Conservation (phyloP, 805 yeast species). For the Candida orba region DNA sequence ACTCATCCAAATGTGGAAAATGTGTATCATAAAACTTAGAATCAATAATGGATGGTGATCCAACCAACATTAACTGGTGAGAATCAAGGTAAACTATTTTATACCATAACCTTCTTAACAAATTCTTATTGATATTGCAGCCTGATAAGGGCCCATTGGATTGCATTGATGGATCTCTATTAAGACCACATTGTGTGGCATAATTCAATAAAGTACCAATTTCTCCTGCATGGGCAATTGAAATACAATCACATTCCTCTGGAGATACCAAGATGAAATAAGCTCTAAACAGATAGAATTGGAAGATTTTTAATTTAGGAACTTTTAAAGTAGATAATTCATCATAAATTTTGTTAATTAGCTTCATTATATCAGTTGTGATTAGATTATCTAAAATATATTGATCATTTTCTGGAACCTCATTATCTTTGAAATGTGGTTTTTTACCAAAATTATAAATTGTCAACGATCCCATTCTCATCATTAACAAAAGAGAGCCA, state of each 20-base stretch:
- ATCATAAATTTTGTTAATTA: conserved; percentile 9
- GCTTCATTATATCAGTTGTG: conserved; percentile 4
- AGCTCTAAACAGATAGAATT: conserved; percentile 13
- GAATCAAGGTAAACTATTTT: conserved; percentile 15
- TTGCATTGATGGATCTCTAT: conserved; percentile 16
- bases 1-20: conserved; percentile 20
- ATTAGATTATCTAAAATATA: conserved; percentile 18
- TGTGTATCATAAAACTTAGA: conserved; percentile 17
- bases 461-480: conserved; percentile 19
- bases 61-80: conserved; percentile 16
- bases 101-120: conserved; percentile 22
- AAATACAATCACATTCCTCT: conserved; percentile 21
- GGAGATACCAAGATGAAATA: conserved; percentile 16
- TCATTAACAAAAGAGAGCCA: conserved; percentile 16
- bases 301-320: conserved; percentile 14
- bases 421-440: not conserved
- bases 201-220: conserved; percentile 18
- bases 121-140: conserved; percentile 8
- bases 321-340: conserved; percentile 14
- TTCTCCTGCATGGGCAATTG: conserved; percentile 11
- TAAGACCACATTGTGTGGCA: conserved; percentile 17
- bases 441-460: conserved; percentile 16
- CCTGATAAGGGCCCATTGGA: not conserved
- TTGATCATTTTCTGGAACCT: conserved; percentile 6
- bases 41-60: conserved; percentile 20